These are phyloP conservation scores for Clarireedia hainanense DNA, from an alignment of 2,329 filamentous ascomycete species.

Conservation along the genomic window DNA sequence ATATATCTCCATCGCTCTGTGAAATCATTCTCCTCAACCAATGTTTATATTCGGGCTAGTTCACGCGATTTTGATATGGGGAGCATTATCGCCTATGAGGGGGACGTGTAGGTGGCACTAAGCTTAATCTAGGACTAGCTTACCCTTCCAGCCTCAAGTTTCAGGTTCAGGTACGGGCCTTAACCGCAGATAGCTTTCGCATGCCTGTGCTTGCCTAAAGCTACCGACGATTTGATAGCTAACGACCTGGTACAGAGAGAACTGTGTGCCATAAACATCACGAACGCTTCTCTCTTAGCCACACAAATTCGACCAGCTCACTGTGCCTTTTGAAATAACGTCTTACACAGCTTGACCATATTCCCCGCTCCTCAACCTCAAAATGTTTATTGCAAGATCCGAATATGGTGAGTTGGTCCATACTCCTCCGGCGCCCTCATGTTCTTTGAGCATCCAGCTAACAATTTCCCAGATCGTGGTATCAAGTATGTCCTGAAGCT, in stretches of 20 bases:
- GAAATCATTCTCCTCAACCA: not conserved
- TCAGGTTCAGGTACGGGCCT: conserved; percentile 6
- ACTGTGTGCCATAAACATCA: conserved; percentile 4
- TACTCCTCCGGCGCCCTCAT: conserved; percentile 1
- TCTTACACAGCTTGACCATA: not conserved
- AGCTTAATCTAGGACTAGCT: not conserved
- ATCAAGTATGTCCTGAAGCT: conserved; percentile 67
- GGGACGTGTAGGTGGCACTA: conserved; percentile 5
- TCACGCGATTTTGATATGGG: conserved; percentile 8
- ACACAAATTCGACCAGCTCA: not conserved
- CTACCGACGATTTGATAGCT: conserved; percentile 8
- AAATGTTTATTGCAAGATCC: conserved; percentile 99
- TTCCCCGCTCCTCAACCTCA: conserved; percentile 37
- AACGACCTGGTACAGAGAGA: not conserved
- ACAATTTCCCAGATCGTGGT: conserved; percentile 68
- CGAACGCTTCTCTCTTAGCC: not conserved
- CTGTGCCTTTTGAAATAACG: not conserved
- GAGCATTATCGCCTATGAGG: not conserved
- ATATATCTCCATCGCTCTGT: conserved; percentile 3
- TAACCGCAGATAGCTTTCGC: conserved; percentile 5
- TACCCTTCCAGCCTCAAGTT: not conserved
- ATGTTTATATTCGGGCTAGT: not conserved
- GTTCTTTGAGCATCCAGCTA: conserved; percentile 24
- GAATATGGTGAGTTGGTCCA: conserved; percentile 77
- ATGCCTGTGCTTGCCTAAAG: conserved; percentile 12